Evolutionary conservation across 78 protist genomes (phyloP), one percentile per base, ranked within the genome.

Genomic region (Cyanophora paradoxa): DNA sequence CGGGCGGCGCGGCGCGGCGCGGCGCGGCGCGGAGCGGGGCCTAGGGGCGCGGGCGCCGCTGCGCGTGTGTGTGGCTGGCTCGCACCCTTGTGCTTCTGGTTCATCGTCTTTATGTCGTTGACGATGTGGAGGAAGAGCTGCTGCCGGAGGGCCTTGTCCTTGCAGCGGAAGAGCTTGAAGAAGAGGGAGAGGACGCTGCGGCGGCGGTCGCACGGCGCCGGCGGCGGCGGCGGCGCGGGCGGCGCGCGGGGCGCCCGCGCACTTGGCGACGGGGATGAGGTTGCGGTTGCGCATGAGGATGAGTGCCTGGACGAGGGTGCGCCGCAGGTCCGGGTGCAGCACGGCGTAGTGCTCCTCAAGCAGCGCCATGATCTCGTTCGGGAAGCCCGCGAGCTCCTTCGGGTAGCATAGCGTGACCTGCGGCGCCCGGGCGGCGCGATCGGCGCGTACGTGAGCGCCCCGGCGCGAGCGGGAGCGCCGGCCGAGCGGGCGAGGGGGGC

Each of bases 161-260:
- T 65, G 37, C 82, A 52, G 20, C 86, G 74, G 84, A 93, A 91
- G 57, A 93, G 70, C 71, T 79, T 73, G 90, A 93, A 93, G 85
- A 86, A 87, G 37, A 89, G 77, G 52, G 90, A 67, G 65, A 84
- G 82, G 22, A 81, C 13, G 0, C 33, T 48, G 41, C 26, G 48
- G 65, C 33, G 33, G 52, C 24, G n/a, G n/a, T n/a, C n/a, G n/a
- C n/a, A n/a, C n/a, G n/a, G n/a, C n/a, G n/a, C n/a, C n/a, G n/a
- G n/a, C n/a, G n/a, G n/a, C n/a, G n/a, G n/a, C n/a, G n/a, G n/a
- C n/a, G n/a, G n/a, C n/a, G n/a, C n/a, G n/a, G n/a, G n/a, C n/a
- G n/a, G n/a, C n/a, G n/a, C n/a, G n/a, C n/a, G n/a, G 1, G 42
- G 22, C n/a, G 36, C 52, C 2, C 13, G 66, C 3, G 50, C n/a